Conservation (phyloP, 441 rosid species). For the Euphorbia celastroides region DNA sequence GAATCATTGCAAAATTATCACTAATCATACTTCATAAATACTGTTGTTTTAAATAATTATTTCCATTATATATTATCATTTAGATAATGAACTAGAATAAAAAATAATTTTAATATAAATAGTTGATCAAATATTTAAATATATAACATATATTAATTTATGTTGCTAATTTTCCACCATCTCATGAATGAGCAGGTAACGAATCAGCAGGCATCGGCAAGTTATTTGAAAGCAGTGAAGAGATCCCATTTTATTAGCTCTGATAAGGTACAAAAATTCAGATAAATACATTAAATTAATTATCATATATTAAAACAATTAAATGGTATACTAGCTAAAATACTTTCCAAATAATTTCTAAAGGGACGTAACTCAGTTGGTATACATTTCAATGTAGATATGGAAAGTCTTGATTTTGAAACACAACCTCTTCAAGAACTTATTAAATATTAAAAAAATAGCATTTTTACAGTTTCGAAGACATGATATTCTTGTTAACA, state of each 20-base stretch:
- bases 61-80: not conserved
- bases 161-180: not conserved
- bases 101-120: too few species aligned
- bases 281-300: not conserved
- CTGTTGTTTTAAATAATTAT: not conserved
- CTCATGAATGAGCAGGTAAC: conserved; percentile 38
- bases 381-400: too few species aligned
- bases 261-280: conserved; percentile 62
- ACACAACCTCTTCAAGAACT: too few species aligned
- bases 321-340: not conserved
- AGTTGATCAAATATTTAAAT: too few species aligned
- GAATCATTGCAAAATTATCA: not conserved
- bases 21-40: not conserved
- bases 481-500: too few species aligned
- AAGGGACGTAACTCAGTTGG: too few species aligned
- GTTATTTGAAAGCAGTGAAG: conserved; percentile 77
- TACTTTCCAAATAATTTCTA: too few species aligned
- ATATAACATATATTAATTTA: too few species aligned
- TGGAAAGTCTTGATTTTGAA: too few species aligned
- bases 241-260: conserved; percentile 85
- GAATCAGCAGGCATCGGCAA: conserved; percentile 70
- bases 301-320: too few species aligned
- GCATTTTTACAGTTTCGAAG: too few species aligned
- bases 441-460: too few species aligned
- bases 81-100: not conserved